Evolutionary conservation across 2,329 filamentous ascomycete species (phyloP), one percentile per base, ranked within the genome.

Genomic region (Fusarium robinianum): DNA sequence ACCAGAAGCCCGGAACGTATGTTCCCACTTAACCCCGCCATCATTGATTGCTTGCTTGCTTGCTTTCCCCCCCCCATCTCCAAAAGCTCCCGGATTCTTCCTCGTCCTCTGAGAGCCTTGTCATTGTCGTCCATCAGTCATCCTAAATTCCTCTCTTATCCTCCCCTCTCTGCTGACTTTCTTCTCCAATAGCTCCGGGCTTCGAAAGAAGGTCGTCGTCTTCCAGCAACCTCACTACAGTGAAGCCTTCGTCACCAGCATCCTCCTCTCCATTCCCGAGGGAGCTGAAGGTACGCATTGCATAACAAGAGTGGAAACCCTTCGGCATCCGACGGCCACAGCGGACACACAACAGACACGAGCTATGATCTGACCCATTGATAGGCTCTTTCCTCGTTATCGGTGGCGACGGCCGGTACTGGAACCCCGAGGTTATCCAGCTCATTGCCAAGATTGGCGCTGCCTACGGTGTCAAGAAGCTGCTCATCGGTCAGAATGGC

Each of bases 1-100:
- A 97, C 80, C 94, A 99, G 81, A 99, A 99, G 81, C 90, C 92
- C 56, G 92, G 92, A 81, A 97, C 92, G 92, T 96, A 84, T 73
- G 92, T 90, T 60, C 57, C 55, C 51, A 51, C 25, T 31, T 26
- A n/a, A n/a, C n/a, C n/a, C n/a, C n/a, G n/a, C n/a, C n/a, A n/a
- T n/a, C n/a, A n/a, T 14, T 12, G 8, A 7, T 27, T 27, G 8
- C 25, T 27, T 12, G 4, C 25, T 27, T 12, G 16, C 16, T 3
- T 4, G 5, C 5, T 27, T 14, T 7, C n/a, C n/a, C n/a, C 25
- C 16, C 25, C 24, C 24, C 10, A 7, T 27, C 25, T 30, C 21
- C 14, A 16, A n/a, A n/a, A n/a, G n/a, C n/a, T n/a, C n/a, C n/a
- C n/a, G n/a, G n/a, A 30, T 17, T 18, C 29, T 24, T 24, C 26